These are phyloP conservation scores for Stachybotrys elegans DNA, from an alignment of 2,329 filamentous ascomycete species.

Conservation along the genomic window DNA sequence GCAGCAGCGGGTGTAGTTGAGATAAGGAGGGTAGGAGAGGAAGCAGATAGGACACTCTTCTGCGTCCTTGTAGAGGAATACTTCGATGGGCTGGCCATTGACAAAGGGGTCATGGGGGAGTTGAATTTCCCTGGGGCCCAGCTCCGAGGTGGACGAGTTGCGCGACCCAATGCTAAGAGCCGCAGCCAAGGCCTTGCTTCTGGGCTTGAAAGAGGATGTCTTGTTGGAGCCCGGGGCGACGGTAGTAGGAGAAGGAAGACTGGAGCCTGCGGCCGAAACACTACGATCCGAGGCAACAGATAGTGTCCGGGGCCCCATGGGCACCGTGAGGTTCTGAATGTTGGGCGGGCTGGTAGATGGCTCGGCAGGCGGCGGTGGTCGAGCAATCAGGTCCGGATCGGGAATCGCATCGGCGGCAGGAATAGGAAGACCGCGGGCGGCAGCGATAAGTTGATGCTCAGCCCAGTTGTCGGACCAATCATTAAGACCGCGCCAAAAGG, in stretches of 20 bases:
- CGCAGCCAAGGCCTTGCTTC: slow-evolving; percentile 84
- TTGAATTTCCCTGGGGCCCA: slow-evolving; percentile 71
- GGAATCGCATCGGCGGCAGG: slow-evolving; percentile 81
- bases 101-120: slow-evolving; percentile 81
- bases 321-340: slow-evolving; percentile 70
- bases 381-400: slow-evolving; percentile 56
- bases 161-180: slow-evolving; percentile 70
- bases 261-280: slow-evolving; percentile 56
- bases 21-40: slow-evolving; percentile 86
- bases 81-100: slow-evolving; percentile 91
- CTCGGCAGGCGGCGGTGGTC: slow-evolving; percentile 36
- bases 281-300: slow-evolving; percentile 71
- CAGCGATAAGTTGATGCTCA: slow-evolving; percentile 91
- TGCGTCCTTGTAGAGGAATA: slow-evolving; percentile 87
- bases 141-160: slow-evolving; percentile 66
- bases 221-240: slow-evolving; percentile 25
- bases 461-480: slow-evolving; percentile 88
- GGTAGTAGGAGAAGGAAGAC: slow-evolving; percentile 44
- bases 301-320: slow-evolving; percentile 70
- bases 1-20: slow-evolving; percentile 93
- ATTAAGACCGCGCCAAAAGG: slow-evolving; percentile 91
- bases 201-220: slow-evolving; percentile 66
- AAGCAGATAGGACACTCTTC: slow-evolving; percentile 95
- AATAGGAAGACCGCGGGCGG: slow-evolving; percentile 76
- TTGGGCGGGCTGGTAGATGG: slow-evolving; percentile 49